phyloP scores from a whole-genome alignment of 75 land plant genomes.

The Selaginella moellendorffii region DNA sequence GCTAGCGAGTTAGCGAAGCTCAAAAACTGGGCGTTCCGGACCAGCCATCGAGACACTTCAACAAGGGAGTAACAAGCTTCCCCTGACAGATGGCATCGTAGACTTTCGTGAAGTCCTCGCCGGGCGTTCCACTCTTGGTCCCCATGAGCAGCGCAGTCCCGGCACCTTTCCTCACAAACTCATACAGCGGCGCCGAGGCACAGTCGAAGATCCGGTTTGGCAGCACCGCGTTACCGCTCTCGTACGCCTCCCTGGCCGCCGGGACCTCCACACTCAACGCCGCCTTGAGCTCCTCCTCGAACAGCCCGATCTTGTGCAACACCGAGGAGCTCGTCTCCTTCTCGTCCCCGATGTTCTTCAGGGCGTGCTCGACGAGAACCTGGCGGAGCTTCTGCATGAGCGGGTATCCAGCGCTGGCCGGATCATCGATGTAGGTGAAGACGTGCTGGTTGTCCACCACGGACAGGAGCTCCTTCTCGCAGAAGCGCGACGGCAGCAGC shows the following conservation, averaged over 20 bases:
- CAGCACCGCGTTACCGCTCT: conserved; percentile 22
- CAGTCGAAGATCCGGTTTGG: conserved; percentile 39
- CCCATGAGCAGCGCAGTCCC: conserved; percentile 33
- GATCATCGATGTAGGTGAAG: conserved; percentile 59
- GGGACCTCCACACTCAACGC: conserved; percentile 19
- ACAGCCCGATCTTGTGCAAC: conserved; percentile 26
- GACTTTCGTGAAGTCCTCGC: conserved; percentile 34
- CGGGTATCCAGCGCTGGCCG: conserved; percentile 51
- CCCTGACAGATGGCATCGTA: conserved; percentile 28
- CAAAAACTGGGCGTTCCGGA: conserved; percentile 45
- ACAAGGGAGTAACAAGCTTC: conserved; percentile 24
- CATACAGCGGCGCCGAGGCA: conserved; percentile 34
- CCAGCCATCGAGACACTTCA: conserved; percentile 42
- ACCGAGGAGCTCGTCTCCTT: conserved; percentile 13
- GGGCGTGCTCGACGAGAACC: conserved; percentile 58
- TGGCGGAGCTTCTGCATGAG: conserved; percentile 56
- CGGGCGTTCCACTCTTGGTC: conserved; percentile 27
- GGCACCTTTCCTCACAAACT: conserved; percentile 32
- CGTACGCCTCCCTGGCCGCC: conserved; percentile 21
- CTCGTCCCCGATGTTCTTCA: conserved; percentile 33
- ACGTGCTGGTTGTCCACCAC: conserved; percentile 46
- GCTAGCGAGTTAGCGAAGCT: no score
- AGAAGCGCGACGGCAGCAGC: conserved; percentile 53
- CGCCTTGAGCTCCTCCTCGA: conserved; percentile 35
- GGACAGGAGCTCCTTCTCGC: conserved; percentile 64